Percentiles rank a stretch among this genome's conserved stretches.
These are phyloP conservation scores for Kondoa subrosea DNA, from an alignment of 768 basidiomycete genomes.

Conservation along the genomic window DNA sequence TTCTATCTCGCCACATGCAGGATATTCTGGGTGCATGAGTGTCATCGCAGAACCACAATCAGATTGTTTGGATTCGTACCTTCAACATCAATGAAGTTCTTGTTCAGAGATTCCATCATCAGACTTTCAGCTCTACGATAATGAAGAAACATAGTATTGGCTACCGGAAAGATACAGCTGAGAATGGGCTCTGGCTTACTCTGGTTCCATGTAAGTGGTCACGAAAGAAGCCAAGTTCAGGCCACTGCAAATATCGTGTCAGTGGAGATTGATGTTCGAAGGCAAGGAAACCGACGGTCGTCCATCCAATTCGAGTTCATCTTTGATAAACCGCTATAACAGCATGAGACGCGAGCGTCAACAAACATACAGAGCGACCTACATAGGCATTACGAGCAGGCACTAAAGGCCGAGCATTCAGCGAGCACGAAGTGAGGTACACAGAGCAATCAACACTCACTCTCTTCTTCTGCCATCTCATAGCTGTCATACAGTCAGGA, in stretches of 20 bases:
- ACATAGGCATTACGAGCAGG: too few relatives aligned
- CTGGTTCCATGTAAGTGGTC: slow-evolving; percentile 26
- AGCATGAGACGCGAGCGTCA: too few relatives aligned
- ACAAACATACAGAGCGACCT: too few relatives aligned
- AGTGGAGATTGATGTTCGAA: too few relatives aligned
- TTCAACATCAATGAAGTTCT: slow-evolving; percentile 2
- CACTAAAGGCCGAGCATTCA: too few relatives aligned
- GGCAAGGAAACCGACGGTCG: background rate
- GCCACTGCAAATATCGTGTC: too few relatives aligned
- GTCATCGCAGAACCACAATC: background rate
- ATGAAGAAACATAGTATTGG: too few relatives aligned
- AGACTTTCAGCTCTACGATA: slow-evolving; percentile 21
- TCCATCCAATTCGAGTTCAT: background rate
- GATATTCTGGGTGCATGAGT: slow-evolving; percentile 19
- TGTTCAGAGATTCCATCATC: slow-evolving; percentile 22
- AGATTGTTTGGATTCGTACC: background rate
- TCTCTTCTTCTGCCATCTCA: slow-evolving; percentile 4
- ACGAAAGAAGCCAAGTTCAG: slow-evolving; percentile 6
- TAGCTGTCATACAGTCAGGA: background rate
- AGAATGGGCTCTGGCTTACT: background rate
- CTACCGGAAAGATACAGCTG: too few relatives aligned
- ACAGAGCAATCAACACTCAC: background rate
- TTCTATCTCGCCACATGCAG: slow-evolving; percentile 23
- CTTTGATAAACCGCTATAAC: slow-evolving; percentile 4
- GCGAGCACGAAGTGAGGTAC: too few relatives aligned